Evolutionary conservation across 257 asterid genomes (phyloP).

Genomic region (Nicotiana tabacum): DNA sequence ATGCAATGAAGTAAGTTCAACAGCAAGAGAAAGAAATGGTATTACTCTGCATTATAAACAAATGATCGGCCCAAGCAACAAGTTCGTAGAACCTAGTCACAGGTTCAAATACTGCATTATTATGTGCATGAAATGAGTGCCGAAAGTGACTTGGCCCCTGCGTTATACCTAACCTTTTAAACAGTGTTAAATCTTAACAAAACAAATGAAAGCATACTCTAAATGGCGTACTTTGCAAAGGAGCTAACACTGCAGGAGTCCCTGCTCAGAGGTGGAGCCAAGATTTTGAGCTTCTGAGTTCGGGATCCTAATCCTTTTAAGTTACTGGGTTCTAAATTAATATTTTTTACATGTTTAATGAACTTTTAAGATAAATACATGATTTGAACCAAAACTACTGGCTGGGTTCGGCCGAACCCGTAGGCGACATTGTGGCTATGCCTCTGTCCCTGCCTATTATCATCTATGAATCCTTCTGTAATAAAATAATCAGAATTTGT

Average conservation of each 20-base stretch:
- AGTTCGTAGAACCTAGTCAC: background rate
- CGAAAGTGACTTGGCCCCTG: background rate
- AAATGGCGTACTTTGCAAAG: background rate
- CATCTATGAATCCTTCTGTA: background rate
- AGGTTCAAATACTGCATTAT: background rate
- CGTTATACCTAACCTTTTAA: background rate
- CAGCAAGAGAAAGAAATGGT: background rate
- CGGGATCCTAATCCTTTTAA: no score
- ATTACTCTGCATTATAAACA: background rate
- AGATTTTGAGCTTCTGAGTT: no score
- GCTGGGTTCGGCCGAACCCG: no score
- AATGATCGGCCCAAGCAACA: background rate
- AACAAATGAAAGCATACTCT: background rate
- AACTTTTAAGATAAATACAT: no score
- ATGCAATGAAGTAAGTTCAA: background rate
- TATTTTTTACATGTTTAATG: no score
- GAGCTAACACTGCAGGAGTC: background rate
- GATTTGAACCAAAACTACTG: no score
- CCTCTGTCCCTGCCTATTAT: background rate
- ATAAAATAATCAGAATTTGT: background rate
- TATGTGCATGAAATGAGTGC: background rate
- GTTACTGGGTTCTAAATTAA: no score
- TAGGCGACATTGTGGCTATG: no score
- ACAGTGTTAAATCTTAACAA: background rate
- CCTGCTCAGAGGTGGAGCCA: no score